A percentile compares a stretch with the other conserved stretches of the same genome.
phyloP scores from a whole-genome alignment of 345 rosid species.

The Cardamine resedifolia region DNA sequence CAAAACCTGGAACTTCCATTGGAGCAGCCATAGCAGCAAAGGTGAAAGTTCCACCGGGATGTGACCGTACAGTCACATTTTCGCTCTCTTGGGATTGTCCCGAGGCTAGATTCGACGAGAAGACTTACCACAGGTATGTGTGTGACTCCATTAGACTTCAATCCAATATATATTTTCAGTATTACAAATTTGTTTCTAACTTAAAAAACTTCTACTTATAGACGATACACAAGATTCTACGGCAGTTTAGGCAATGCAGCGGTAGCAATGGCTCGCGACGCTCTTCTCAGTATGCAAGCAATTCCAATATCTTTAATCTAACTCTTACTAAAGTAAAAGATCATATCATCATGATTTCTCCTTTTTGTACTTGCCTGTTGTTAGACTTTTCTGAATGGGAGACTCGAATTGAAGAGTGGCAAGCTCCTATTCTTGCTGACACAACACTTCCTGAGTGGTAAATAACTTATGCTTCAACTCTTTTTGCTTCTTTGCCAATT shows the following conservation, averaged over 20 bases:
- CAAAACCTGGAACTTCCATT: constrained; percentile 81
- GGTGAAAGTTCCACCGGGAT: constrained; percentile 64
- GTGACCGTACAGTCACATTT: constrained; percentile 65
- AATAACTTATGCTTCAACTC: background rate
- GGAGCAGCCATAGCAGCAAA: constrained; percentile 95
- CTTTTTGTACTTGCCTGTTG: constrained; percentile 4
- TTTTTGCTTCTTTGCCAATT: background rate
- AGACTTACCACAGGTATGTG: constrained; percentile 74
- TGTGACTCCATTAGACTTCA: background rate
- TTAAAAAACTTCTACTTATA: constrained; percentile 23
- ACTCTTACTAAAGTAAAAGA: background rate
- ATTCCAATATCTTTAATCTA: background rate
- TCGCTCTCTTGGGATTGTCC: constrained; percentile 97
- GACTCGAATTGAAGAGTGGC: constrained; percentile 88
- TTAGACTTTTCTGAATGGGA: constrained; percentile 75
- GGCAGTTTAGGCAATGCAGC: constrained; percentile 82
- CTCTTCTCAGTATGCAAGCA: constrained; percentile 60
- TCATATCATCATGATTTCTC: background rate
- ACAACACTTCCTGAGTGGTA: constrained; percentile 83
- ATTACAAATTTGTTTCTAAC: constrained; percentile 1
- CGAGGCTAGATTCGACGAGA: constrained; percentile 64
- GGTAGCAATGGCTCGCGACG: constrained; percentile 72
- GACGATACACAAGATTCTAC: constrained; percentile 91
- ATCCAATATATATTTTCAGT: background rate
- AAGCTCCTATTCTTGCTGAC: constrained; percentile 87